Conservation (phyloP, 495 filamentous ascomycete genomes). For the Xanthoparmelia taractica region DNA sequence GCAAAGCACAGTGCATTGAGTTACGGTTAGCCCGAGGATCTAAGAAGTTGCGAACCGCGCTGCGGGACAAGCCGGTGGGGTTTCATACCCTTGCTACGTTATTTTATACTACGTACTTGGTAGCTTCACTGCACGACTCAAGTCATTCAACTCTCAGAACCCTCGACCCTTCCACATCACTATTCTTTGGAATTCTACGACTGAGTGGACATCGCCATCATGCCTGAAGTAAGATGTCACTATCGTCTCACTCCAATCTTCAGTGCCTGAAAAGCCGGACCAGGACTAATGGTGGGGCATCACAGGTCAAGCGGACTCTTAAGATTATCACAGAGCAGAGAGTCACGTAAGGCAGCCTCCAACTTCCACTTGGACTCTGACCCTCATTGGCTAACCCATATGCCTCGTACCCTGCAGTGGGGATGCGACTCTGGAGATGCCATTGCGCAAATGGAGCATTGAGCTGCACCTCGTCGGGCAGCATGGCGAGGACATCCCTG, state of each 20-base stretch:
- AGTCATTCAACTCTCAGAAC: background rate
- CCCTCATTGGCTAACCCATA: conserved; percentile 14
- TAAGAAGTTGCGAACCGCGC: background rate
- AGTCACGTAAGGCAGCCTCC: conserved; percentile 57
- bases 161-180: background rate
- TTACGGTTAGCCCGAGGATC: no score
- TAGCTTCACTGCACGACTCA: background rate
- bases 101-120: no score
- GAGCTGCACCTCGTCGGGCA: conserved; percentile 54
- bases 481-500: conserved; percentile 59
- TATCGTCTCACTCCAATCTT: background rate
- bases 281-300: background rate
- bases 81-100: no score
- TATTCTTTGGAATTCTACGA: background rate
- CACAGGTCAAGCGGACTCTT: conserved; percentile 73
- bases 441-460: conserved; percentile 69
- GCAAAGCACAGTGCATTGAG: no score
- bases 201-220: background rate
- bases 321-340: conserved; percentile 89
- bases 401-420: conserved; percentile 35
- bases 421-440: conserved; percentile 75
- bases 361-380: conserved; percentile 14
- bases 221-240: conserved; percentile 1
- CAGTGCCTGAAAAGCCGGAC: background rate
- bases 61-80: background rate